Evolutionary conservation across 1,284 basidiomycete species (phyloP).

Genomic region (Coriolopsis trogii): DNA sequence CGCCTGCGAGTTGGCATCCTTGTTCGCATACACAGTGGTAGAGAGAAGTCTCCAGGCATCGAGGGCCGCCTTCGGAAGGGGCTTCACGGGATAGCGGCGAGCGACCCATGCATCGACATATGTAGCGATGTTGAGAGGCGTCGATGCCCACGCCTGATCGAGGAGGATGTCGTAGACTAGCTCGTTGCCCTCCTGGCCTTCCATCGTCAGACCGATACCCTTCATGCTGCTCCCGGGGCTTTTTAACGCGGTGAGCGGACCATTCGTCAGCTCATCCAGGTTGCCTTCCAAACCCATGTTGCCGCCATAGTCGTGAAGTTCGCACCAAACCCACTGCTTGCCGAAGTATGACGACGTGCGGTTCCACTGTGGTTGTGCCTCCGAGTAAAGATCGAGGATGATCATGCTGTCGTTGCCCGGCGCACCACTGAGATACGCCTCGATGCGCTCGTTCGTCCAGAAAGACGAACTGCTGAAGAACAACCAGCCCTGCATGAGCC

Average conservation of each 20-base stretch:
- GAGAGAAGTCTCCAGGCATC: constrained; percentile 43
- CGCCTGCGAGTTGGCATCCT: constrained; percentile 37
- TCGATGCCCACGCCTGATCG: constrained; percentile 45
- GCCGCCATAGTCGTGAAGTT: constrained; percentile 46
- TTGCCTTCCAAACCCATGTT: constrained; percentile 48
- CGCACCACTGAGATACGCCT: constrained; percentile 44
- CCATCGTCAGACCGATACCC: constrained; percentile 45
- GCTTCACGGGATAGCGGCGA: constrained; percentile 38
- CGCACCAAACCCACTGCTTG: constrained; percentile 49
- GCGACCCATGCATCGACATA: constrained; percentile 40
- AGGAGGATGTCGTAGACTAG: constrained; percentile 46
- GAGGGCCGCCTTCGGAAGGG: constrained; percentile 32
- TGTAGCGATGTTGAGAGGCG: constrained; percentile 33
- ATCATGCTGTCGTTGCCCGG: constrained; percentile 42
- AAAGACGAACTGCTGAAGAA: constrained; percentile 40
- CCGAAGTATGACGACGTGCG: constrained; percentile 43
- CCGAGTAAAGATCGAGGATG: constrained; percentile 46
- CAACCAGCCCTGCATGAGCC: constrained; percentile 51
- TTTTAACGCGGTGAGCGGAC: constrained; percentile 37
- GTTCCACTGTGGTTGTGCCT: constrained; percentile 46
- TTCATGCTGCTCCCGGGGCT: constrained; percentile 38
- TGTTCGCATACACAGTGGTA: constrained; percentile 43
- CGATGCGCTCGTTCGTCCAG: constrained; percentile 44
- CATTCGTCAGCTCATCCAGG: constrained; percentile 37
- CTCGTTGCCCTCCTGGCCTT: constrained; percentile 49